phyloP scores from a whole-genome alignment of 2,329 filamentous ascomycete genomes.

The Diaporthe caulivora region DNA sequence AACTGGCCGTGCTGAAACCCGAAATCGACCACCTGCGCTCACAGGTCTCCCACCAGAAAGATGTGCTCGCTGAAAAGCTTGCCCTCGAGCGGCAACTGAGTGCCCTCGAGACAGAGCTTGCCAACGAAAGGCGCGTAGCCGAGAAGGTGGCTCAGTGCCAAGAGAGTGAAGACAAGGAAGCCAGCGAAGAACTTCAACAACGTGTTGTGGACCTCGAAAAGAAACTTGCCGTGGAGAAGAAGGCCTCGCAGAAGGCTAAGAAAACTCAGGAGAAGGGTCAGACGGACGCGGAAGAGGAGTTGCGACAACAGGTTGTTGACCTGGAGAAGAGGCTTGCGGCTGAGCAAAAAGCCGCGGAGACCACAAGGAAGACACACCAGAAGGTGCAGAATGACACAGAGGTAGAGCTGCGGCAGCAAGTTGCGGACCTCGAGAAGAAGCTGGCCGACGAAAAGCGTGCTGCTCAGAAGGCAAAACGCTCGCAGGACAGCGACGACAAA shows the following conservation, averaged over 20 bases:
- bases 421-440: slow-evolving; percentile 51
- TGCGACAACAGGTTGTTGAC: slow-evolving; percentile 33
- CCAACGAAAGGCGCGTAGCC: slow-evolving; percentile 73
- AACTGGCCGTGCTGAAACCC: slow-evolving; percentile 65
- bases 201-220: slow-evolving; percentile 52
- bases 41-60: slow-evolving; percentile 71
- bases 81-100: slow-evolving; percentile 82
- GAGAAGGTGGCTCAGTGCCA: slow-evolving; percentile 46
- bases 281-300: slow-evolving; percentile 39
- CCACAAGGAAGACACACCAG: slow-evolving; percentile 44
- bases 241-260: slow-evolving; percentile 48
- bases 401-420: slow-evolving; percentile 55
- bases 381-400: slow-evolving; percentile 53
- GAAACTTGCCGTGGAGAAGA: slow-evolving; percentile 29
- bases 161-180: slow-evolving; percentile 50
- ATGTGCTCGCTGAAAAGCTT: slow-evolving; percentile 81
- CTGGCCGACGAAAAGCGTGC: slow-evolving; percentile 37
- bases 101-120: slow-evolving; percentile 83
- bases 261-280: slow-evolving; percentile 44
- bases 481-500: slow-evolving; percentile 49
- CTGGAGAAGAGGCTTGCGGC: slow-evolving; percentile 68
- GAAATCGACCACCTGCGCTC: slow-evolving; percentile 69
- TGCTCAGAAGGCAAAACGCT: slow-evolving; percentile 50
- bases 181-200: slow-evolving; percentile 55
- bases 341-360: slow-evolving; percentile 61